These are phyloP conservation scores for Talaromyces stipitatus DNA, from an alignment of 495 filamentous ascomycete genomes.

Conservation along the genomic window DNA sequence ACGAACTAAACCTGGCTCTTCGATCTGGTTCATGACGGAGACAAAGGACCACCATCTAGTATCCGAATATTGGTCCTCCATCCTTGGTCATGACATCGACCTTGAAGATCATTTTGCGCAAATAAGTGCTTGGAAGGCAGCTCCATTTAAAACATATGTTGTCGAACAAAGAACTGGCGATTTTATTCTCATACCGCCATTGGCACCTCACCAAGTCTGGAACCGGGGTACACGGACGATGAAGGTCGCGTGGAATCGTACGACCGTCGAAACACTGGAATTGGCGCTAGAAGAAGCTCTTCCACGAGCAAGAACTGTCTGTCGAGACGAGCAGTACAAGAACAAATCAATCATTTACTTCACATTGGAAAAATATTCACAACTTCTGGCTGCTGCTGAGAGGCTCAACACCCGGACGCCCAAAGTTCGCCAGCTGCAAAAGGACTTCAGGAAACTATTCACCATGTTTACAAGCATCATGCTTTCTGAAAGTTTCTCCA, in stretches of 20 bases:
- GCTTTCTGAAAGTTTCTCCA: constrained; percentile 74
- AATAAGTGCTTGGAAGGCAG: constrained; percentile 84
- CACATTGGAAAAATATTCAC: constrained; percentile 69
- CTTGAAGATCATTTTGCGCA: constrained; percentile 95
- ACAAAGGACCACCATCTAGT: constrained; percentile 80
- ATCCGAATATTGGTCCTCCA: constrained; percentile 84
- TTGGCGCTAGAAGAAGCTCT: constrained; percentile 80
- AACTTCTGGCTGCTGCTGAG: constrained; percentile 42
- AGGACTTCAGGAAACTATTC: constrained; percentile 76
- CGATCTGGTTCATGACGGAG: constrained; percentile 98
- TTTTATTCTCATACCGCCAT: constrained; percentile 88
- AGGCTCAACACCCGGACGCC: constrained; percentile 33
- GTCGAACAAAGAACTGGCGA: constrained; percentile 91
- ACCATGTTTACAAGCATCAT: constrained; percentile 67
- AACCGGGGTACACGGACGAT: constrained; percentile 91
- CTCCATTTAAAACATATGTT: constrained; percentile 85
- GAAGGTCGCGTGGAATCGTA: constrained; percentile 98
- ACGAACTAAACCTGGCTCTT: constrained; percentile 69
- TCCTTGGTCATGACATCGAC: constrained; percentile 90
- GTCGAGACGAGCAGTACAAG: constrained; percentile 98
- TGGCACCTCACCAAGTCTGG: constrained; percentile 98
- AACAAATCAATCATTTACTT: constrained; percentile 92
- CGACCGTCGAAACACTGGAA: constrained; percentile 81
- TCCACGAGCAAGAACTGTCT: constrained; percentile 80
- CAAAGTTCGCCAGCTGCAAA: constrained; percentile 56